These are phyloP conservation scores for Plasmodium blacklocki DNA, from an alignment of 169 alveolate species.

Conservation along the genomic window DNA sequence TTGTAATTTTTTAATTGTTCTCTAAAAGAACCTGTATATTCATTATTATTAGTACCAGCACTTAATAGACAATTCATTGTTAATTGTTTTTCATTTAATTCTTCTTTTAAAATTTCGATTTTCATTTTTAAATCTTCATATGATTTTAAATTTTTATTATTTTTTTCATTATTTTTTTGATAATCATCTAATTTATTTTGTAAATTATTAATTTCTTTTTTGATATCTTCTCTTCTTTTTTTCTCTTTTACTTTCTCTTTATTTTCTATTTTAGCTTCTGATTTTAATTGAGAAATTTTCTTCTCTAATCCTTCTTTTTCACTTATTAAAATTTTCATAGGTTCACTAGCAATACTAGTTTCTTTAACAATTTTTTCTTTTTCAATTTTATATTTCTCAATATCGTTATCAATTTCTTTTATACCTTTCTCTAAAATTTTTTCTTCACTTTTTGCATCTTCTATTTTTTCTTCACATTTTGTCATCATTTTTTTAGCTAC, in stretches of 20 bases:
- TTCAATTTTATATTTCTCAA: slow-evolving; percentile 73
- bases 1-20: slow-evolving; percentile 73
- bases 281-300: slow-evolving; percentile 50
- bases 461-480: slow-evolving; percentile 60
- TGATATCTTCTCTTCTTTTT: slow-evolving; percentile 79
- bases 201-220: slow-evolving; percentile 77
- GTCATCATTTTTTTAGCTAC: slow-evolving; percentile 79
- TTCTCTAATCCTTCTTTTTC: slow-evolving; percentile 79
- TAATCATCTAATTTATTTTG: slow-evolving; percentile 80
- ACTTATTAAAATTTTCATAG: slow-evolving; percentile 69
- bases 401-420: slow-evolving; percentile 74
- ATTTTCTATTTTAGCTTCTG: slow-evolving; percentile 64
- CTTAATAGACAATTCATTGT: slow-evolving; percentile 54
- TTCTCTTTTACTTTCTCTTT: slow-evolving; percentile 77
- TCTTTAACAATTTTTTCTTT: slow-evolving; percentile 77
- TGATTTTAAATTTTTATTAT: slow-evolving; percentile 49
- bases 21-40: slow-evolving; percentile 79
- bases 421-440: slow-evolving; percentile 54
- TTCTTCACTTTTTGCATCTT: slow-evolving; percentile 72
- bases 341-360: slow-evolving; percentile 61
- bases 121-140: slow-evolving; percentile 39
- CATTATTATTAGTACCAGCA: slow-evolving; percentile 59
- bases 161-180: slow-evolving; percentile 78
- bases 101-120: slow-evolving; percentile 49
- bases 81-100: slow-evolving; percentile 47